A percentile compares a stretch with the other conserved stretches of the same genome.
Conservation (phyloP, 2,329 filamentous ascomycete genomes). For the Verruconis gallopava region DNA sequence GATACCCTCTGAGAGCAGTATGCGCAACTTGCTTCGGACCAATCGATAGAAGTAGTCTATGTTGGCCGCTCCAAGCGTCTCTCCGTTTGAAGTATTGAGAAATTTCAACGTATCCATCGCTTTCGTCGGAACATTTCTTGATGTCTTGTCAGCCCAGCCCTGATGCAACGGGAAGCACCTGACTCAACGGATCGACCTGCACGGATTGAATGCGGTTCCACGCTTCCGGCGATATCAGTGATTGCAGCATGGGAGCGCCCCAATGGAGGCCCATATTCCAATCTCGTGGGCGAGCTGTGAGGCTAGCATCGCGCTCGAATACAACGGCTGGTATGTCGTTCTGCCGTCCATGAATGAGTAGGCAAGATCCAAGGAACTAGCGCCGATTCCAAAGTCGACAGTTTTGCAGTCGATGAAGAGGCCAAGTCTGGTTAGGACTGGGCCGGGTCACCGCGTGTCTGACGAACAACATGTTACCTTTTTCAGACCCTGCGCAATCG, state of each 20-base stretch:
- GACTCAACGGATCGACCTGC: constrained; percentile 42
- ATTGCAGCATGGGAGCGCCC: constrained; percentile 40
- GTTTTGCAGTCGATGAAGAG: no score
- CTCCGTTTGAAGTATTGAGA: constrained; percentile 23
- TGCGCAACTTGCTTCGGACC: constrained; percentile 22
- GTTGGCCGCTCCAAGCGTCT: constrained; percentile 17
- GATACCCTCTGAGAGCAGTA: constrained; percentile 19
- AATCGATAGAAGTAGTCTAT: constrained; percentile 25
- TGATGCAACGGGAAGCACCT: no score
- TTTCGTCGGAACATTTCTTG: constrained; percentile 25
- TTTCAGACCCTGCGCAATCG: constrained; percentile 8
- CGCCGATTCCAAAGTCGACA: no score
- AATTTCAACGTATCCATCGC: constrained; percentile 22
- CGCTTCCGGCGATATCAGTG: constrained; percentile 37
- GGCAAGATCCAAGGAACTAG: no score
- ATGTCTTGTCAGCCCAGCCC: no score
- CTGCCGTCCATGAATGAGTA: background rate
- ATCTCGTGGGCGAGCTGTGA: constrained; percentile 34
- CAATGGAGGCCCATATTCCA: constrained; percentile 55
- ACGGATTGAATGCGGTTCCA: constrained; percentile 39
- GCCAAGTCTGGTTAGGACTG: no score
- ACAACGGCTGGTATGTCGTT: constrained; percentile 34
- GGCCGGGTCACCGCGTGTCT: no score
- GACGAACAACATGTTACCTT: no score
- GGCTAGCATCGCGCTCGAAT: constrained; percentile 42